Evolutionary conservation across 495 filamentous ascomycete species (phyloP).

Genomic region (Aspergillus biplanus): DNA sequence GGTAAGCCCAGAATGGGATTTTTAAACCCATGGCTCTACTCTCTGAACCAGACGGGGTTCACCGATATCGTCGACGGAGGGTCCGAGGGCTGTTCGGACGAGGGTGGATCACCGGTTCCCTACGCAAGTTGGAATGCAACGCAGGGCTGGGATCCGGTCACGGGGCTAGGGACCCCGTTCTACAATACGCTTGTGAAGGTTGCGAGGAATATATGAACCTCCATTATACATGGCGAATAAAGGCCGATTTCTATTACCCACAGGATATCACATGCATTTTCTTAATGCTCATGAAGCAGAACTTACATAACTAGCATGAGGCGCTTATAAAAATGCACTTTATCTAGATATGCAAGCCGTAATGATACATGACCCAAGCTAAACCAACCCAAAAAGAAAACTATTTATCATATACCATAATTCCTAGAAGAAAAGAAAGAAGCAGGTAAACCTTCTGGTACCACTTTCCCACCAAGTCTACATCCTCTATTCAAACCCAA

Average conservation of each 20-base stretch:
- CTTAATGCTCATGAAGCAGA: too few species aligned
- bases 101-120: conserved; percentile 36
- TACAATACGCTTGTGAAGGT: conserved; percentile 31
- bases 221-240: not conserved
- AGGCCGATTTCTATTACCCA: too few species aligned
- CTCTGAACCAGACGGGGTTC: conserved; percentile 45
- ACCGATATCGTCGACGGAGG: conserved; percentile 61
- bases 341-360: too few species aligned
- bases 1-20: conserved; percentile 60
- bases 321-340: too few species aligned
- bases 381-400: too few species aligned
- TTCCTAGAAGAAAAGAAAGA: too few species aligned
- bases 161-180: conserved; percentile 38
- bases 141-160: conserved; percentile 52
- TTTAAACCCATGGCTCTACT: conserved; percentile 69
- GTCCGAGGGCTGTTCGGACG: conserved; percentile 56
- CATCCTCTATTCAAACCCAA: not conserved
- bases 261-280: too few species aligned
- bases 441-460: too few species aligned
- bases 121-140: conserved; percentile 66
- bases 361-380: too few species aligned
- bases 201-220: conserved; percentile 16
- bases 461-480: not conserved
- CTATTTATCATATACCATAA: too few species aligned
- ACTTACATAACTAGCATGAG: too few species aligned